phyloP scores from a whole-genome alignment of 768 basidiomycete genomes.

The Mycena amicta region DNA sequence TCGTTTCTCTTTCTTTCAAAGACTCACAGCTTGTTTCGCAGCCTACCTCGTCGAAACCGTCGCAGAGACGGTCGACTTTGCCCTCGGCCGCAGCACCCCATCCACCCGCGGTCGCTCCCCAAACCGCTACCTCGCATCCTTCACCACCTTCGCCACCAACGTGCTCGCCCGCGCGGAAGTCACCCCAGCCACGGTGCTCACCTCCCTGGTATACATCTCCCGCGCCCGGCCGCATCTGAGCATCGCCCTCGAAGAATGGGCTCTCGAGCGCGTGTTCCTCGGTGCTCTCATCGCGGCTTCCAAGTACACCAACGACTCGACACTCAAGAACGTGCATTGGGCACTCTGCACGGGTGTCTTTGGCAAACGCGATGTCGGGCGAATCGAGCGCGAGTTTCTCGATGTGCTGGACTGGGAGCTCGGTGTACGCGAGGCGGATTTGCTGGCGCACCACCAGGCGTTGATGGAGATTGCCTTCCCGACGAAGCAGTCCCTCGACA shows the following conservation, averaged over 20 bases:
- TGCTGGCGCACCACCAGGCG: not conserved
- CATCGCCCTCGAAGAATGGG: conserved; percentile 43
- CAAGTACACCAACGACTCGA: conserved; percentile 7
- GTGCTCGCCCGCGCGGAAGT: conserved; percentile 2
- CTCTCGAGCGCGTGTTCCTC: conserved; percentile 9
- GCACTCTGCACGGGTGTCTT: conserved; percentile 52
- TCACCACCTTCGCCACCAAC: conserved; percentile 4
- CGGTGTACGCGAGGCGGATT: conserved; percentile 44
- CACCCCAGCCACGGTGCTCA: conserved; percentile 2
- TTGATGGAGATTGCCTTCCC: not conserved
- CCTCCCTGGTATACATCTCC: conserved; percentile 29
- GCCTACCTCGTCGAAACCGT: conserved; percentile 49
- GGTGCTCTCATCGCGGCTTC: conserved; percentile 5
- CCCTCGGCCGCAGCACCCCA: conserved; percentile 41
- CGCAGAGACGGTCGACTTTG: conserved; percentile 49
- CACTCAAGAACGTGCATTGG: conserved; percentile 55
- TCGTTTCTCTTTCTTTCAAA: not conserved
- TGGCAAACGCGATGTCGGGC: conserved; percentile 50
- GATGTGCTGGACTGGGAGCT: conserved; percentile 53
- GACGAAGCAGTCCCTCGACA: not conserved
- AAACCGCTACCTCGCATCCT: conserved; percentile 33
- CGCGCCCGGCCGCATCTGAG: conserved; percentile 53
- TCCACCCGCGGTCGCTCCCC: conserved; percentile 34
- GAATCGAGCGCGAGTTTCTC: conserved; percentile 56
- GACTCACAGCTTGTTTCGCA: conserved; percentile 19